Conservation (phyloP, 495 filamentous ascomycete species). For the Daldinia vernicosa region DNA sequence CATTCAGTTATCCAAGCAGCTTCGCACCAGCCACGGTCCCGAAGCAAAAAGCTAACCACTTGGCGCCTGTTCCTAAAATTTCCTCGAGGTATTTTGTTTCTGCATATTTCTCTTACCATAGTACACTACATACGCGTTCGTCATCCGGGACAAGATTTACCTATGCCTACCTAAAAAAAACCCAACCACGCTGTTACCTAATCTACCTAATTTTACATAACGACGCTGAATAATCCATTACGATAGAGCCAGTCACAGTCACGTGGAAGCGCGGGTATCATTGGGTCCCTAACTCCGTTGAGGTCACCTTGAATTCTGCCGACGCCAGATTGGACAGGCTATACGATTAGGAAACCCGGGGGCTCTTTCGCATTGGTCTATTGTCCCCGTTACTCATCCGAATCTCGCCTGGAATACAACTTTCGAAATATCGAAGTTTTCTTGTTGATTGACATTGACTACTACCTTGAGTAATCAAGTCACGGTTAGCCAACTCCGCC, state of each 20-base stretch:
- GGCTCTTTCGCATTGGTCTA: slow-evolving; percentile 21
- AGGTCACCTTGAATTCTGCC: slow-evolving; percentile 39
- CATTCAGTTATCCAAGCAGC: background rate
- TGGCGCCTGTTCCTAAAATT: slow-evolving; percentile 13
- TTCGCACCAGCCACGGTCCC: slow-evolving; percentile 37
- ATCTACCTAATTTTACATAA: background rate
- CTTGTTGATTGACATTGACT: slow-evolving; percentile 21
- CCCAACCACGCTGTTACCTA: background rate
- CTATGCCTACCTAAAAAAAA: slow-evolving; percentile 10
- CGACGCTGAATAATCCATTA: slow-evolving; percentile 40
- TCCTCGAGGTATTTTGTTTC: slow-evolving; percentile 19
- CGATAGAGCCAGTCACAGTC: slow-evolving; percentile 25
- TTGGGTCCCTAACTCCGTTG: slow-evolving; percentile 30
- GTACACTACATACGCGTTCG: slow-evolving; percentile 2
- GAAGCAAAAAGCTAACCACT: slow-evolving; percentile 9
- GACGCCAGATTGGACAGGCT: slow-evolving; percentile 34
- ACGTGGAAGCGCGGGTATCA: slow-evolving; percentile 40
- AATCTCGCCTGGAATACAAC: slow-evolving; percentile 21
- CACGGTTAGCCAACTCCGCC: slow-evolving; percentile 26
- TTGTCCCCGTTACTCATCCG: slow-evolving; percentile 16
- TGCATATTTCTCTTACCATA: slow-evolving; percentile 7
- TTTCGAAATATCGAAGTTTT: slow-evolving; percentile 25
- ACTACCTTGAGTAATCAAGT: slow-evolving; percentile 35
- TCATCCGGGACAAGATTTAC: slow-evolving; percentile 4
- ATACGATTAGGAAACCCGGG: slow-evolving; percentile 34